phyloP scores from a whole-genome alignment of 148 eudicot genomes.

The Nepenthes gracilis region DNA sequence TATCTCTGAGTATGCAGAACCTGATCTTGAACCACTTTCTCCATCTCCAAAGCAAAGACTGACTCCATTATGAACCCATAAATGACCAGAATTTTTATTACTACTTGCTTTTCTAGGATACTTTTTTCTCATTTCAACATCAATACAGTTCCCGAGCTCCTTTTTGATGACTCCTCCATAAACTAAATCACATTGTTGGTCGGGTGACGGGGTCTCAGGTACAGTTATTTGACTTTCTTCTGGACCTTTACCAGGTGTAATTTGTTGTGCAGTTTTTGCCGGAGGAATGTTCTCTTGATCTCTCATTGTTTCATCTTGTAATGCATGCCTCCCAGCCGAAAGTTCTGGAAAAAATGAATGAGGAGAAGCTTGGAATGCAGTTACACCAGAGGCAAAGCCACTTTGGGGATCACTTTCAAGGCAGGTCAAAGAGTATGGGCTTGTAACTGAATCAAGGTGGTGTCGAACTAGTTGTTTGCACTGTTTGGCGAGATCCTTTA shows the following conservation, averaged over 20 bases:
- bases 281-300: conserved; percentile 92
- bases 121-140: conserved; percentile 70
- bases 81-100: conserved; percentile 27
- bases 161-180: conserved; percentile 53
- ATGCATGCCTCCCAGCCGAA: conserved; percentile 35
- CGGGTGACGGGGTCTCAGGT: conserved; percentile 99
- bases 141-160: conserved; percentile 59
- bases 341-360: conserved; percentile 53
- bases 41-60: conserved; percentile 35
- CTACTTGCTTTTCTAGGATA: conserved; percentile 51
- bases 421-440: conserved; percentile 87
- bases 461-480: conserved; percentile 85
- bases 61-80: conserved; percentile 36
- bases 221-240: conserved; percentile 76
- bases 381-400: conserved; percentile 27
- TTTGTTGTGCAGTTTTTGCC: conserved; percentile 46
- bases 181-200: conserved; percentile 60
- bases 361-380: conserved; percentile 40
- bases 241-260: conserved; percentile 70
- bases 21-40: conserved; percentile 38
- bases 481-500: conserved; percentile 68
- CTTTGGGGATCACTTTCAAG: conserved; percentile 46
- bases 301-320: conserved; percentile 25
- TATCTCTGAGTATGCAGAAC: conserved; percentile 76
- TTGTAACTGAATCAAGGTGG: conserved; percentile 96